Percentiles rank a stretch among this genome's conserved stretches.
These are phyloP conservation scores for Venturia oleaginea DNA, from an alignment of 2,329 filamentous ascomycete genomes.

Conservation along the genomic window DNA sequence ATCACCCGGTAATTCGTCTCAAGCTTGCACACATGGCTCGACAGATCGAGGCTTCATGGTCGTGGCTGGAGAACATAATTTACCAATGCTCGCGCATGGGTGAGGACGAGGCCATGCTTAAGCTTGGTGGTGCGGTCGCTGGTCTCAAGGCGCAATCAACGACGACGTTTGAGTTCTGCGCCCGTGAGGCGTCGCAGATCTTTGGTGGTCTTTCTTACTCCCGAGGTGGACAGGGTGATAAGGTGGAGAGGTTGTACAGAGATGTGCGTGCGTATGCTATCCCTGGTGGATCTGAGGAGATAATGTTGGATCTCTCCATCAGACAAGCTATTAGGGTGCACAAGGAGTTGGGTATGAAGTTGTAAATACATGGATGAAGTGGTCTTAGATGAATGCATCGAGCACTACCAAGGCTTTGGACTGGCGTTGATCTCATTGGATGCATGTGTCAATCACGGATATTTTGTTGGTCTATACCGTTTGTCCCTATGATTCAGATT, in stretches of 20 bases:
- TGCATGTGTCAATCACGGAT: neutral
- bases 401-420: neutral
- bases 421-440: neutral
- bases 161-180: constrained; percentile 94
- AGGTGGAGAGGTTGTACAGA: constrained; percentile 88
- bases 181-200: constrained; percentile 91
- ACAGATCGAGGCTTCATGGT: constrained; percentile 94
- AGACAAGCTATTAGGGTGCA: constrained; percentile 82
- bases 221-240: constrained; percentile 86
- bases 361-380: constrained; percentile 43
- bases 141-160: constrained; percentile 90
- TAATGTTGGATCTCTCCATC: constrained; percentile 96
- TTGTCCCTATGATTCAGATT: too few species aligned
- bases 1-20: constrained; percentile 93
- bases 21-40: constrained; percentile 98
- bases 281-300: constrained; percentile 92
- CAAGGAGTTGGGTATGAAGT: constrained; percentile 89
- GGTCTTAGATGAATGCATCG: neutral
- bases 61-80: constrained; percentile 92
- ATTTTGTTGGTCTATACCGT: too few species aligned
- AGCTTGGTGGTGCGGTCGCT: constrained; percentile 89
- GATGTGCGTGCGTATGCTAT: constrained; percentile 94
- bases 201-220: constrained; percentile 92
- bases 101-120: constrained; percentile 91
- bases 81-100: constrained; percentile 90